phyloP scores from a whole-genome alignment of 78 protist genomes.

The Isochrysis galbana region DNA sequence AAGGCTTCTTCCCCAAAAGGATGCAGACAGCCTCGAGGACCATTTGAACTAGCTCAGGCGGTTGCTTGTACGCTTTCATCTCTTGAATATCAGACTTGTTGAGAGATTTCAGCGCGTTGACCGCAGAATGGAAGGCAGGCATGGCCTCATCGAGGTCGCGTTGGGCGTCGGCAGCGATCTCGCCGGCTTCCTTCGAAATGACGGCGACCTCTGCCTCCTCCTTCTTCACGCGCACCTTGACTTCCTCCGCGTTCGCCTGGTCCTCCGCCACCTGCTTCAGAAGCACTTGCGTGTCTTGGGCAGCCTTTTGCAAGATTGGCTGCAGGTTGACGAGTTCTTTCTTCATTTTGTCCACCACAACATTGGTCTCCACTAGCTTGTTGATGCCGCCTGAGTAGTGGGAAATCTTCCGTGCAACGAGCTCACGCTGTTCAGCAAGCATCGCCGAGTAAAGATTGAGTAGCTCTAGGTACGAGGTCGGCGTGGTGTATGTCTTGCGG shows the following conservation, averaged over 20 bases:
- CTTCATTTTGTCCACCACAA: slow-evolving; percentile 65
- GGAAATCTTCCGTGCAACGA: not conserved
- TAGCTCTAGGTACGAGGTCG: slow-evolving; percentile 33
- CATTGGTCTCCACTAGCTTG: slow-evolving; percentile 59
- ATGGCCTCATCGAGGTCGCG: slow-evolving; percentile 73
- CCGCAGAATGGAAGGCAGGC: slow-evolving; percentile 72
- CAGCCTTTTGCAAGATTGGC: slow-evolving; percentile 53
- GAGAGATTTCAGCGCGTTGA: slow-evolving; percentile 64
- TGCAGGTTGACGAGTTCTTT: slow-evolving; percentile 54
- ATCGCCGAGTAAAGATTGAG: slow-evolving; percentile 45
- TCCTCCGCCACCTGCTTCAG: slow-evolving; percentile 54
- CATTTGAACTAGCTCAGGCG: slow-evolving; percentile 75
- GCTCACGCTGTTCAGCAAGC: not conserved
- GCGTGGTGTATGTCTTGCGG: slow-evolving; percentile 44
- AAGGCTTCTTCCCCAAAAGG: slow-evolving; percentile 45
- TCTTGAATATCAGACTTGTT: slow-evolving; percentile 57
- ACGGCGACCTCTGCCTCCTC: slow-evolving; percentile 45
- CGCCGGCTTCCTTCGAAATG: slow-evolving; percentile 42
- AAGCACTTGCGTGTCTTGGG: slow-evolving; percentile 55
- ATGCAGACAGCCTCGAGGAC: slow-evolving; percentile 82
- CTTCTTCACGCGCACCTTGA: slow-evolving; percentile 31
- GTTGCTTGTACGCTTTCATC: slow-evolving; percentile 66
- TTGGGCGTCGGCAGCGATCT: slow-evolving; percentile 49
- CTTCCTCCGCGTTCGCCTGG: slow-evolving; percentile 56
- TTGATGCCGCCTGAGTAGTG: slow-evolving; percentile 70